Evolutionary conservation across 345 rosid species (phyloP).

Genomic region (Litchi chinensis): DNA sequence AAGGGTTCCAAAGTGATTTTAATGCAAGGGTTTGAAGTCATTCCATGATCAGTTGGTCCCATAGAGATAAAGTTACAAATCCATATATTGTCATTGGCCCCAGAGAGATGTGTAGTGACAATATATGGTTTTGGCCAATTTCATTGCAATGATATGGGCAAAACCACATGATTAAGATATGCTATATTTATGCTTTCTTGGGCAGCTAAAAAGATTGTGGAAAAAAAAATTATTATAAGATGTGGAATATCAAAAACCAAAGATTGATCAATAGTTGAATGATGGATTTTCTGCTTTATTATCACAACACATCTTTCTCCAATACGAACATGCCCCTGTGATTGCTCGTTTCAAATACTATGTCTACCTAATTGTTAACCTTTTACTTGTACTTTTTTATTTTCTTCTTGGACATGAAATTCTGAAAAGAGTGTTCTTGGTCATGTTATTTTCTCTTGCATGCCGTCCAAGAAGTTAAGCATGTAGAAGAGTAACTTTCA

Average conservation of each 20-base stretch:
- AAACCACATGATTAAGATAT: slow-evolving; percentile 15
- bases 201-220: slow-evolving; percentile 10
- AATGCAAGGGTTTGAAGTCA: slow-evolving; percentile 20
- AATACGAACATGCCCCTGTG: not conserved
- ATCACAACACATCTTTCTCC: not conserved
- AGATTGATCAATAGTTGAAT: not conserved
- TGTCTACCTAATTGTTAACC: not conserved
- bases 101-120: not conserved
- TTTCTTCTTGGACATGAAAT: not conserved
- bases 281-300: slow-evolving; percentile 3
- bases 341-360: not conserved
- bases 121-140: slow-evolving; percentile 14
- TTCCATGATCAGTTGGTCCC: slow-evolving; percentile 24
- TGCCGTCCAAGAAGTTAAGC: not conserved
- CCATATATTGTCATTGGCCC: not conserved
- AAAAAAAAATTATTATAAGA: not conserved
- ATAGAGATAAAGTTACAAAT: not conserved
- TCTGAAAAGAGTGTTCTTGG: not conserved
- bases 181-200: slow-evolving; percentile 1
- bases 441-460: not conserved
- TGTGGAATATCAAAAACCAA: slow-evolving; percentile 9
- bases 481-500: not conserved
- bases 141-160: slow-evolving; percentile 16
- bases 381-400: not conserved
- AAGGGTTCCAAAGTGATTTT: not conserved